Evolutionary conservation across 176 grass and related monocot species (phyloP).

Genomic region (Oryza coarctata): DNA sequence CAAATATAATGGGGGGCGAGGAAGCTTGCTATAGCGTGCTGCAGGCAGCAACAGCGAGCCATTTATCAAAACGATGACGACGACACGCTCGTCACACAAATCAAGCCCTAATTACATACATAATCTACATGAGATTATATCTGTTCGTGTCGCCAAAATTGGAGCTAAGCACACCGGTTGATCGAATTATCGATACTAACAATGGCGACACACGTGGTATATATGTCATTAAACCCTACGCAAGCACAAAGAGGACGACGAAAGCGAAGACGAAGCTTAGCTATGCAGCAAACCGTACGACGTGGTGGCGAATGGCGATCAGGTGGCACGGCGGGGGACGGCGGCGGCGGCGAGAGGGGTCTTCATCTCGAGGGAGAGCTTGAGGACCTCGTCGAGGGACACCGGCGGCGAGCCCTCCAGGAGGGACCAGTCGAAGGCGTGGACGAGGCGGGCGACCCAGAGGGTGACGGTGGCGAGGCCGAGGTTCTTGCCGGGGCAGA

Average conservation of each 20-base stretch:
- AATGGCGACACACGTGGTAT: not conserved
- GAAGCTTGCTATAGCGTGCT: not conserved
- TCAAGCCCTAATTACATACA: not conserved
- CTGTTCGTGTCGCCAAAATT: conserved; percentile 33
- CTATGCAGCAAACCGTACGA: not conserved
- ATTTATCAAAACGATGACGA: not conserved
- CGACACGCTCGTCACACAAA: not conserved
- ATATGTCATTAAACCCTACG: conserved; percentile 9
- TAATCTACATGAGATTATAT: not conserved
- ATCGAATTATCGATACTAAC: not conserved
- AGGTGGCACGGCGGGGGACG: not conserved
- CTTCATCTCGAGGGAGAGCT: conserved; percentile 88
- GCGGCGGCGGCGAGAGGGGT: conserved; percentile 57
- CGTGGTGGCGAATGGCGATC: not conserved
- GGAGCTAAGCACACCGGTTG: conserved; percentile 15
- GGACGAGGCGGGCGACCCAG: conserved; percentile 66
- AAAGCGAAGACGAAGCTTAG: not conserved
- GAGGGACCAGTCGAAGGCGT: conserved; percentile 58
- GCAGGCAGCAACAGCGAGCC: not conserved
- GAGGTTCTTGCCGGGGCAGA: conserved; percentile 87
- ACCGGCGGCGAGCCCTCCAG: conserved; percentile 18
- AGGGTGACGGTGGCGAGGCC: conserved; percentile 64
- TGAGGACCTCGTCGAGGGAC: conserved; percentile 70
- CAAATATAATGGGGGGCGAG: not conserved
- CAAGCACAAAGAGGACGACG: not conserved